Percentiles rank a stretch among this genome's conserved stretches.
Evolutionary conservation across 768 basidiomycete genomes (phyloP).

Genomic region (Pleurotus tuber-regium): DNA sequence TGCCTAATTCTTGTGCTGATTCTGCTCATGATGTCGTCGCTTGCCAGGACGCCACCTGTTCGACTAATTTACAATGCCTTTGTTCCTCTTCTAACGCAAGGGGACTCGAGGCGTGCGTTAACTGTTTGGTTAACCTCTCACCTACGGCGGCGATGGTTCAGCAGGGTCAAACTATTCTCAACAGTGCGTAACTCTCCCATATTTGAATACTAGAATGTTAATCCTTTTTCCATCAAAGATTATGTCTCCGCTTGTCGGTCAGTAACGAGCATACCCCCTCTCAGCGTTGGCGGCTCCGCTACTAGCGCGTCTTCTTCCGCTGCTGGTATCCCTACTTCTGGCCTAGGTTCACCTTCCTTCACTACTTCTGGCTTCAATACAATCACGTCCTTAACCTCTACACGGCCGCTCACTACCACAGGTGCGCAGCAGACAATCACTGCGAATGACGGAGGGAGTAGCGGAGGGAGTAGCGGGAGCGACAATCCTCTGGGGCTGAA

Average conservation of each 20-base stretch:
- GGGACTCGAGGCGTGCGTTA: slow-evolving; percentile 4
- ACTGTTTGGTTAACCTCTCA: slow-evolving; percentile 2
- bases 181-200: neutral
- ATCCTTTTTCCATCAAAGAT: neutral
- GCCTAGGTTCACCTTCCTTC: neutral
- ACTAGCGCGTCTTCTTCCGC: neutral
- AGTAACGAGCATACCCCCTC: neutral
- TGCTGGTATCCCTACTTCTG: neutral
- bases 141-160: neutral
- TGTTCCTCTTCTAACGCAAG: slow-evolving; percentile 1
- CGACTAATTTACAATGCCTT: neutral
- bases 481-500: neutral
- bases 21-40: no score
- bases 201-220: neutral
- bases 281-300: neutral
- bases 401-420: neutral
- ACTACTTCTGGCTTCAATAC: neutral
- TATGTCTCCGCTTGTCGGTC: slow-evolving; percentile 1
- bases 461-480: neutral
- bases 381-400: neutral
- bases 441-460: neutral
- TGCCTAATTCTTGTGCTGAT: no score
- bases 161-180: slow-evolving; percentile 9
- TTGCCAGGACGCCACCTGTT: neutral
- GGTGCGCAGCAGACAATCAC: neutral